Percentiles rank a stretch among this genome's conserved stretches.
Evolutionary conservation across 1,284 basidiomycete species (phyloP).

Genomic region (Ganoderma multipileum): DNA sequence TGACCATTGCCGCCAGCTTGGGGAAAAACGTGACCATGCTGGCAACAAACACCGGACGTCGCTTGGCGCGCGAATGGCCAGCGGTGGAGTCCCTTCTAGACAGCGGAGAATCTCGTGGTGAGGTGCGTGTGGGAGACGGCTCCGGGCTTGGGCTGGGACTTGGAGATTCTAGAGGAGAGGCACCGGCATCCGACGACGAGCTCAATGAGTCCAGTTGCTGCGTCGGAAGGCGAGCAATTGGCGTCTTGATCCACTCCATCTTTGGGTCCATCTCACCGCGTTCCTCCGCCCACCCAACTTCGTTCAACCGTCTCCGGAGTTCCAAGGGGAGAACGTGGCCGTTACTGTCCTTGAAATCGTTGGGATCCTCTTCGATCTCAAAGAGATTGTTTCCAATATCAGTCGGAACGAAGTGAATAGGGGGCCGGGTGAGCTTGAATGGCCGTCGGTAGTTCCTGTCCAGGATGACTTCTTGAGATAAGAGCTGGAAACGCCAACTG

Average conservation of each 20-base stretch:
- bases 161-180: conserved; percentile 36
- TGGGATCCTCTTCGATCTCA: conserved; percentile 58
- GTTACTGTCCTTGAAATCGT: conserved; percentile 54
- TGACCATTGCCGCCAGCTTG: conserved; percentile 56
- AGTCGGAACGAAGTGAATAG: conserved; percentile 71
- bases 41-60: conserved; percentile 71
- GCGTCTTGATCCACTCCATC: conserved; percentile 63
- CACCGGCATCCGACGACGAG: conserved; percentile 30
- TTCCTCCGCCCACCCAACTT: conserved; percentile 76
- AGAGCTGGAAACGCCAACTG: conserved; percentile 71
- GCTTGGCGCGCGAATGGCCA: conserved; percentile 47
- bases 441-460: conserved; percentile 66
- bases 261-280: conserved; percentile 60
- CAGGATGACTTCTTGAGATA: conserved; percentile 62
- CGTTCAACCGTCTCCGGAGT: conserved; percentile 64
- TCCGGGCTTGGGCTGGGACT: conserved; percentile 44
- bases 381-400: conserved; percentile 70
- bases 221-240: conserved; percentile 66
- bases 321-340: conserved; percentile 61
- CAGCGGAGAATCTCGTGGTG: conserved; percentile 42
- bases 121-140: conserved; percentile 44
- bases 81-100: conserved; percentile 62
- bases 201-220: conserved; percentile 60
- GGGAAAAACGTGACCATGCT: conserved; percentile 60
- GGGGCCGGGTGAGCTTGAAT: conserved; percentile 70